Conservation (phyloP, 441 rosid species). For the Euphorbia celastroides region DNA sequence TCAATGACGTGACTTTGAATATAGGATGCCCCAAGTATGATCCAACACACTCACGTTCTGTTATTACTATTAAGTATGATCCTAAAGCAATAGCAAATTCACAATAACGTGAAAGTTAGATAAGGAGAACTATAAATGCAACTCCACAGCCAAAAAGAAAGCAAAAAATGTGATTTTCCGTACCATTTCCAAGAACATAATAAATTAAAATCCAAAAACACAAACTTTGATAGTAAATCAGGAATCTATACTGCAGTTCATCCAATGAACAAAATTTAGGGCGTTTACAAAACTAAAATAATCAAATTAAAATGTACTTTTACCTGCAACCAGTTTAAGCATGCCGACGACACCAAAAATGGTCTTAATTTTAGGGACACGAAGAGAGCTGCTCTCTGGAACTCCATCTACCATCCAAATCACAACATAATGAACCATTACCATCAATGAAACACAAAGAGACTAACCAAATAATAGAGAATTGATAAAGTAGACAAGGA, state of each 20-base stretch:
- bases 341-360: constrained; percentile 85
- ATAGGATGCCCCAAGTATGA: constrained; percentile 77
- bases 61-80: constrained; percentile 75
- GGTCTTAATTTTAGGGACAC: constrained; percentile 77
- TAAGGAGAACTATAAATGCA: not conserved
- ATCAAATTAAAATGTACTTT: not conserved
- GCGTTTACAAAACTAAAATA: not conserved
- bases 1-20: constrained; percentile 68
- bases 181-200: not conserved
- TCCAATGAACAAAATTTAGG: not conserved
- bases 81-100: constrained; percentile 36
- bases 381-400: constrained; percentile 63
- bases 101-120: not conserved
- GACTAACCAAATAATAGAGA: not conserved
- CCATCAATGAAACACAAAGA: constrained; percentile 1
- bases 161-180: not conserved
- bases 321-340: constrained; percentile 94
- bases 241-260: not conserved
- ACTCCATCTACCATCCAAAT: constrained; percentile 43
- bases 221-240: not conserved
- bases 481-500: not conserved
- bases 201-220: not conserved
- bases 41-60: constrained; percentile 77
- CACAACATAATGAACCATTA: not conserved
- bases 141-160: not conserved